Evolutionary conservation across 2,329 filamentous ascomycete species (phyloP).

Genomic region (Cercospora sojina): DNA sequence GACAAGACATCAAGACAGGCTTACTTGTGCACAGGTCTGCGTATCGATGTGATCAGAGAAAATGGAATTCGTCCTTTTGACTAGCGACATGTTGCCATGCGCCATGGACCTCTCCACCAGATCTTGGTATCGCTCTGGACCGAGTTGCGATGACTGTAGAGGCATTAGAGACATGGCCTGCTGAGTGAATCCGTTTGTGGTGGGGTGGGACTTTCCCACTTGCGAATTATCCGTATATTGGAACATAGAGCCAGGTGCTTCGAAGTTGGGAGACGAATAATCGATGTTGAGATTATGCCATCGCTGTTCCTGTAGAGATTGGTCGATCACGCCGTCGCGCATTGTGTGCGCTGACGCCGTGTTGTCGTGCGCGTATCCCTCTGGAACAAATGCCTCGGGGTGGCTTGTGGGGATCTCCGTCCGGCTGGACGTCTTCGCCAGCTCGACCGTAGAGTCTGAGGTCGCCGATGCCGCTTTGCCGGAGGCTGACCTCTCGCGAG

Average conservation of each 20-base stretch:
- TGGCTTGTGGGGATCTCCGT: not conserved
- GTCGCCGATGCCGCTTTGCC: not conserved
- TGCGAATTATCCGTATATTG: not conserved
- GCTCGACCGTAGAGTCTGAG: not conserved
- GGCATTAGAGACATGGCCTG: not conserved
- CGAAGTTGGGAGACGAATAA: not conserved
- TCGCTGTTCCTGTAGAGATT: not conserved
- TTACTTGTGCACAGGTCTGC: too few relatives aligned
- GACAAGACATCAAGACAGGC: too few relatives aligned
- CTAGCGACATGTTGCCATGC: not conserved
- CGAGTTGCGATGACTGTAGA: not conserved
- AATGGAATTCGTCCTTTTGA: not conserved
- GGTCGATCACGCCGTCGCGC: not conserved
- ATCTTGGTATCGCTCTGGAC: not conserved
- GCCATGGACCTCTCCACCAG: not conserved
- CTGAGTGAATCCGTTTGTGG: not conserved
- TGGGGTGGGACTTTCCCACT: not conserved
- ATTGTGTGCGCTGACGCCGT: not conserved
- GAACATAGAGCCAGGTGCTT: not conserved
- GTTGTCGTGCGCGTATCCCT: not conserved
- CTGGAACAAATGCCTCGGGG: not conserved
- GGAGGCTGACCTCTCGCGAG: not conserved
- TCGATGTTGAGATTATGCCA: not conserved
- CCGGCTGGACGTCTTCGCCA: not conserved
- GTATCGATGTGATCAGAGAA: not conserved